Percentiles rank a stretch among this genome's conserved stretches.
Evolutionary conservation across 345 rosid genomes (phyloP).

Genomic region (Odontarrhena argentea): DNA sequence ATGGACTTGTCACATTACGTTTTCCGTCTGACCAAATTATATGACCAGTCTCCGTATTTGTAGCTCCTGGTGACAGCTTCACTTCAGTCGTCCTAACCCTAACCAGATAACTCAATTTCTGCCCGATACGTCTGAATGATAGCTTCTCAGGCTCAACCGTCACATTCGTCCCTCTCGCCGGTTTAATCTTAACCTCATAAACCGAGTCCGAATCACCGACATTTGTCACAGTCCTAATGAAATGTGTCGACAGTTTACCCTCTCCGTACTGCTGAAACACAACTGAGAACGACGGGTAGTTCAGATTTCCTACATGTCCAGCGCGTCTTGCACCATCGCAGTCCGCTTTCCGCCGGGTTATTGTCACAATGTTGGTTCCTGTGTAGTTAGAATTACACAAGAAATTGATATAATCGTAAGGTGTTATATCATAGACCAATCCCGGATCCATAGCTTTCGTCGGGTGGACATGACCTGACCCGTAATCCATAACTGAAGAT

Average conservation of each 20-base stretch:
- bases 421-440: slow-evolving; percentile 61
- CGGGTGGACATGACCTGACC: slow-evolving; percentile 88
- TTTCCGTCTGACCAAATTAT: slow-evolving; percentile 85
- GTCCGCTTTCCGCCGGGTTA: slow-evolving; percentile 63
- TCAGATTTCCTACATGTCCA: slow-evolving; percentile 72
- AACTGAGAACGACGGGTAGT: slow-evolving; percentile 72
- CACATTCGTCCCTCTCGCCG: slow-evolving; percentile 64
- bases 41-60: slow-evolving; percentile 64
- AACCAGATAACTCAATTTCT: slow-evolving; percentile 70
- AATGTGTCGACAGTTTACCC: slow-evolving; percentile 63
- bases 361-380: slow-evolving; percentile 53
- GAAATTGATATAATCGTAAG: slow-evolving; percentile 72
- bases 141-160: slow-evolving; percentile 67
- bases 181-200: slow-evolving; percentile 51
- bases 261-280: slow-evolving; percentile 74
- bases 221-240: slow-evolving; percentile 79
- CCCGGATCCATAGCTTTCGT: slow-evolving; percentile 93
- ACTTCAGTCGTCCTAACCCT: slow-evolving; percentile 52
- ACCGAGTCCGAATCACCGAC: slow-evolving; percentile 65
- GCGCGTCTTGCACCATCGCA: slow-evolving; percentile 70
- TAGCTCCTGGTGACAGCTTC: slow-evolving; percentile 59
- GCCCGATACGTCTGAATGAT: slow-evolving; percentile 63
- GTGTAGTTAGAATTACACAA: slow-evolving; percentile 83
- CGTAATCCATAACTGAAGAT: slow-evolving; percentile 68
- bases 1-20: slow-evolving; percentile 75